These are phyloP conservation scores for Boletales sp. DNA, from an alignment of 768 basidiomycete genomes.

Conservation along the genomic window DNA sequence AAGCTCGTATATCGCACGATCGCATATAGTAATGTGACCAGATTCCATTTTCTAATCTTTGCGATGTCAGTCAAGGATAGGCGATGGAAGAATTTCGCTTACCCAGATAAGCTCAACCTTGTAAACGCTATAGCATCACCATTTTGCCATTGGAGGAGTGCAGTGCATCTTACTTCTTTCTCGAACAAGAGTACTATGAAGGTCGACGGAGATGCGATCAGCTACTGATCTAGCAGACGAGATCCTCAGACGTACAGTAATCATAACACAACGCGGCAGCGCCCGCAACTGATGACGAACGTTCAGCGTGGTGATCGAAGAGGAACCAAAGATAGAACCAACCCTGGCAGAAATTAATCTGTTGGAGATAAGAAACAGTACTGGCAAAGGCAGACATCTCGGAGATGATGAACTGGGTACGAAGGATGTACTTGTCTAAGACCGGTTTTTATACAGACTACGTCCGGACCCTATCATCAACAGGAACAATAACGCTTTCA, in stretches of 20 bases:
- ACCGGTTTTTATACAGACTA: neutral
- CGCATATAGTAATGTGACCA: slow-evolving; percentile 14
- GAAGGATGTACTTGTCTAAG: neutral
- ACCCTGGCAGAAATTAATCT: slow-evolving; percentile 9
- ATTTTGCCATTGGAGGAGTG: neutral
- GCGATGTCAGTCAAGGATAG: neutral
- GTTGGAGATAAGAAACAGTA: slow-evolving; percentile 1
- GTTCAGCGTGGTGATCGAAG: neutral
- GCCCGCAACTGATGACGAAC: slow-evolving; percentile 6
- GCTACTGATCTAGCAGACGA: neutral
- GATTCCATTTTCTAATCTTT: slow-evolving; percentile 17
- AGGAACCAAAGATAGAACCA: neutral
- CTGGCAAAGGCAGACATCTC: neutral
- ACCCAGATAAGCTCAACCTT: slow-evolving; percentile 22
- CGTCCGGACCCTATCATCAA: no score
- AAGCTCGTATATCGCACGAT: slow-evolving; percentile 20
- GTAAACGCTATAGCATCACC: no score
- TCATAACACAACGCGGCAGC: slow-evolving; percentile 12
- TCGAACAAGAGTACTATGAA: slow-evolving; percentile 10
- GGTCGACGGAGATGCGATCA: neutral
- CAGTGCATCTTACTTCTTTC: slow-evolving; percentile 5
- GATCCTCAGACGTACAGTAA: slow-evolving; percentile 6
- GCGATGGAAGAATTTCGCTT: neutral
- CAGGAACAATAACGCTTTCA: no score
- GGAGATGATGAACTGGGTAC: neutral